Percentiles rank a stretch among this genome's conserved stretches.
These are phyloP conservation scores for Tribonema minus DNA, from an alignment of 108 stramenopile species.

Conservation along the genomic window DNA sequence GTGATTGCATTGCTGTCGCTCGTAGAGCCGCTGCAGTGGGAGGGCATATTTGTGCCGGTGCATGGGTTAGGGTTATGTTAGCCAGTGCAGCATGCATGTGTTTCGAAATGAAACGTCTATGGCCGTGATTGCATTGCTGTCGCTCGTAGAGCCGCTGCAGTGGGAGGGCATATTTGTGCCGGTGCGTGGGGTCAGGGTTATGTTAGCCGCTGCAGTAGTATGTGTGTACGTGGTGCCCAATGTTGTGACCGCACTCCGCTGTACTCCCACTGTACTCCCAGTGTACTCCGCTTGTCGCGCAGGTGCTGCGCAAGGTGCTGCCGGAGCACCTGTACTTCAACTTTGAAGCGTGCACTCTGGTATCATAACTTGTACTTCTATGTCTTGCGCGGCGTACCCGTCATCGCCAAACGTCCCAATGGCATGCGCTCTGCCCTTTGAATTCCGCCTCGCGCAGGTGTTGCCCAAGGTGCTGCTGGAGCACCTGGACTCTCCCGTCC, in stretches of 20 bases:
- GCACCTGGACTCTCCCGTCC: conserved; percentile 23
- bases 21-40: neutral
- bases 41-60: neutral
- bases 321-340: conserved; percentile 20
- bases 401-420: no score
- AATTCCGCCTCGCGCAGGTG: no score
- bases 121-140: neutral
- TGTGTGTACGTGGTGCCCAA: no score
- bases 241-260: no score
- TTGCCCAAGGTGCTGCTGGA: conserved; percentile 22
- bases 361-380: no score
- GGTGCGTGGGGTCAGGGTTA: no score
- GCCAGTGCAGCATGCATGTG: neutral
- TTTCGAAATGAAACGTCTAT: neutral
- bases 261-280: no score
- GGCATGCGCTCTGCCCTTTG: no score
- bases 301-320: conserved; percentile 6
- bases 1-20: neutral
- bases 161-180: conserved; percentile 39
- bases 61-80: neutral
- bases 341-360: no score
- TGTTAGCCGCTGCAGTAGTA: no score
- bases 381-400: no score
- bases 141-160: neutral
- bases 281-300: no score